Base-by-base conservation (phyloP, 2,329 filamentous ascomycete species). In the Tolypocladium nubicola region DNA sequence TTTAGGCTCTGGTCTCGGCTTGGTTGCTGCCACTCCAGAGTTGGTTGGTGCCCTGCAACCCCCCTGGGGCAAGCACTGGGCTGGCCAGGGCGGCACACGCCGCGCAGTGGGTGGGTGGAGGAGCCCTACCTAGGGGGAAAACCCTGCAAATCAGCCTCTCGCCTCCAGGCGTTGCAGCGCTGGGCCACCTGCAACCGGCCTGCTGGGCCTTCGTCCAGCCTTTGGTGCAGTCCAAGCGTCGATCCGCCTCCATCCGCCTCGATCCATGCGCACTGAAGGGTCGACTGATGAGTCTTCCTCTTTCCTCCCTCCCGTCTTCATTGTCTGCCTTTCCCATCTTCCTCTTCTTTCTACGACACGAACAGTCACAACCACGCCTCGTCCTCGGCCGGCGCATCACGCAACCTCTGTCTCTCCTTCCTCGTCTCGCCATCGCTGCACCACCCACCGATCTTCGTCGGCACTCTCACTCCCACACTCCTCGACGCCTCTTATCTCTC, bases 301-400 rank as follows among this genome's bases (percentile, higher is more conserved):
- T 55, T 52, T 56, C 55, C 35, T 57, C 55, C 40, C 55, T 53
- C 37, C 52, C 60, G 61, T 67, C 40, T 39, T 23, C 45, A 39
- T 37, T 54, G 35, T 37, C 47, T 26, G 19, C 45, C 30, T 45
- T 8, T 23, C 30, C 30, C 39, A 10, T 53, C 55, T 21, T 50
- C 26, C 19, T 30, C n/a, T 11, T 30, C 33, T 43, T 21, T 13
- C 55, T 6, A 8, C 4, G 49, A 3, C 35, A 35, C 47, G 6
- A 50, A 33, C 30, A 8, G 10, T 49, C 45, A n/a, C 37, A 52
- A 14, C 38, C n/a, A 37, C 33, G 52, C 39, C 38, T 39, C 43
- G 14, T 38, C 19, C 30, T 11, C 30, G 5, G 21, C 39, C 54
- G 33, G 37, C 35, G n/a, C 41, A 10, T 3, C 14, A 9, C 38